These are phyloP conservation scores for Asterella californica DNA, from an alignment of 225 moss, liverwort and hornwort species.

Conservation along the genomic window DNA sequence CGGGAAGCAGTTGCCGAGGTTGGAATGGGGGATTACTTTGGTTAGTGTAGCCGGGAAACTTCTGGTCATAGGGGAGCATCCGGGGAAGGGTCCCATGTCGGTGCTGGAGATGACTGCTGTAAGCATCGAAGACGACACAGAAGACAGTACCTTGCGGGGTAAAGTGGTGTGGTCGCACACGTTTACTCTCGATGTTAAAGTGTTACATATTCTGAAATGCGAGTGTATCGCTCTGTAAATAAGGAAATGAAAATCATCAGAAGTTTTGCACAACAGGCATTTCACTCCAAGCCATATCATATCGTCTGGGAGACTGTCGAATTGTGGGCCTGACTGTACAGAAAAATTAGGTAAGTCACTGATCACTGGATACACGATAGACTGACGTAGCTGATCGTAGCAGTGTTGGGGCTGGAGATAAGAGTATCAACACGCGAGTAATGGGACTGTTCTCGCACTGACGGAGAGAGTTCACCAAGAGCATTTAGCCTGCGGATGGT, in stretches of 20 bases:
- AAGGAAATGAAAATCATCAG: conserved; percentile 1
- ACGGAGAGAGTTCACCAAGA: no score
- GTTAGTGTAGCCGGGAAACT: conserved; percentile 31
- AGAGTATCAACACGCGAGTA: no score
- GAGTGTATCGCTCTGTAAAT: conserved; percentile 22
- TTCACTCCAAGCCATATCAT: not conserved
- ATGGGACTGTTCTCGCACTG: no score
- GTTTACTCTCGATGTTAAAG: conserved; percentile 15
- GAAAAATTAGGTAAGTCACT: not conserved
- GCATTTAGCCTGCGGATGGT: no score
- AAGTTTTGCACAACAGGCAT: not conserved
- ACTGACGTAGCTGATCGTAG: no score
- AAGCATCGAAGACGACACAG: conserved; percentile 28
- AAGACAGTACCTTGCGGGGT: conserved; percentile 25
- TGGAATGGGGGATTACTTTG: conserved; percentile 31
- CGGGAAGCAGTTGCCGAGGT: conserved; percentile 24
- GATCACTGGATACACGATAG: not conserved
- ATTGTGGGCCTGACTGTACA: not conserved
- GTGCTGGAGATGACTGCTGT: conserved; percentile 27
- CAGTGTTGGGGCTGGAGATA: no score
- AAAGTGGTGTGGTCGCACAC: conserved; percentile 35
- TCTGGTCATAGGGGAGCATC: conserved; percentile 32
- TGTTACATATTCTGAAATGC: conserved; percentile 12
- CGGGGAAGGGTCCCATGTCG: conserved; percentile 14
- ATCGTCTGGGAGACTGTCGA: no score